Conservation (phyloP, 345 rosid species). For the Populus ilicifolia region DNA sequence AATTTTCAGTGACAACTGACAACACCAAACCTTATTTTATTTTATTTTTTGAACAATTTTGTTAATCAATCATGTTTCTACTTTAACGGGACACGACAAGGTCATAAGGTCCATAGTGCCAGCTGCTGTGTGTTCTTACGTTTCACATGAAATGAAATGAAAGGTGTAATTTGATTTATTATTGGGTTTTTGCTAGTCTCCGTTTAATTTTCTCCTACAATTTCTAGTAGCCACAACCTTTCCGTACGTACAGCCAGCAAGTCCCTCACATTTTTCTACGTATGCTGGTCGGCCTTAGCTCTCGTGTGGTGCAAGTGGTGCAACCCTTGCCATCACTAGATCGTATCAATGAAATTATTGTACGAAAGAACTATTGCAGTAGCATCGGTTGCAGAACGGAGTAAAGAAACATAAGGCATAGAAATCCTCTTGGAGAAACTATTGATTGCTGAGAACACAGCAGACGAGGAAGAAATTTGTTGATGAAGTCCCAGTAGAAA, state of each 20-base stretch:
- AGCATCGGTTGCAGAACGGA: background rate
- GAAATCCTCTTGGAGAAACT: too few species aligned
- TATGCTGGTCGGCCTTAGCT: background rate
- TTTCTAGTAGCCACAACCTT: background rate
- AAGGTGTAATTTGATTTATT: background rate
- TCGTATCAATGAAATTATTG: too few species aligned
- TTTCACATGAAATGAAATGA: background rate
- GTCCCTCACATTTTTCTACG: background rate
- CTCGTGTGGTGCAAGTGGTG: background rate
- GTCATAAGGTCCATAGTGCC: constrained; percentile 22
- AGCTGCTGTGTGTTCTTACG: constrained; percentile 4
- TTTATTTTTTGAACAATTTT: background rate
- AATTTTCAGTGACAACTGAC: constrained; percentile 7
- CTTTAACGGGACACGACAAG: constrained; percentile 33
- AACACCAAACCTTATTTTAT: background rate
- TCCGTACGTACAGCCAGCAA: background rate
- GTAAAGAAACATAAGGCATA: too few species aligned
- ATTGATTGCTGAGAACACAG: too few species aligned
- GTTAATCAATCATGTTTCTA: constrained; percentile 26
- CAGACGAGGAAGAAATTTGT: too few species aligned
- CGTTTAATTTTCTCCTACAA: background rate
- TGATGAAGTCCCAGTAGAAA: too few species aligned
- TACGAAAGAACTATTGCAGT: background rate
- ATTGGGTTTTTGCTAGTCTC: background rate
- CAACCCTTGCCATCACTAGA: background rate